Percentiles rank a stretch among this genome's conserved stretches.
Evolutionary conservation across 441 rosid species (phyloP).

Genomic region (Pelargonium cotyledonis): DNA sequence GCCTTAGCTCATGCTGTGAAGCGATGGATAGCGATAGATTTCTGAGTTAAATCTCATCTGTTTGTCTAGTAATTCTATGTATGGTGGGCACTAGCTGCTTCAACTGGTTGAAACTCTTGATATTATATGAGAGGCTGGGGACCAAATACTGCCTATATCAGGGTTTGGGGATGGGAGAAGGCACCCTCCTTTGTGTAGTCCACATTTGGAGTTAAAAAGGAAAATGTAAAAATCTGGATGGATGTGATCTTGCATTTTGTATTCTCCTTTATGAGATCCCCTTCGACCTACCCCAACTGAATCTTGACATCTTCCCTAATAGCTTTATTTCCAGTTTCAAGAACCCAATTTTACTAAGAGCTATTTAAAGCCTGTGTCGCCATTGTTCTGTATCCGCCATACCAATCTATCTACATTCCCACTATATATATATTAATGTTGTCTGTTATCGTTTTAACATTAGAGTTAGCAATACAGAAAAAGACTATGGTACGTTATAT

Average conservation of each 20-base stretch:
- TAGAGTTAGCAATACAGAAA: too few relatives aligned
- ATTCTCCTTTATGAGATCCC: background rate
- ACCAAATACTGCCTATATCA: background rate
- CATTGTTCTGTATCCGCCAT: background rate
- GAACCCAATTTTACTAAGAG: slow-evolving; percentile 1
- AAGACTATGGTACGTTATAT: too few relatives aligned
- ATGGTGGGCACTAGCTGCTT: background rate
- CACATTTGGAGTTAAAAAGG: background rate
- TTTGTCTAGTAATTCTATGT: background rate
- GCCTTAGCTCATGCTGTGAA: background rate
- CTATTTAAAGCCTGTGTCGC: background rate
- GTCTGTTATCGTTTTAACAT: too few relatives aligned
- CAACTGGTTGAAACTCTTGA: background rate
- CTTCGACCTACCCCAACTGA: background rate
- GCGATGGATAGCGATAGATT: background rate
- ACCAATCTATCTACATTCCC: slow-evolving; percentile 1
- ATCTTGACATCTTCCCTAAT: background rate
- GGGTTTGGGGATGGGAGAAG: background rate
- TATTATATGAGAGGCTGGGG: background rate
- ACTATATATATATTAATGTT: too few relatives aligned
- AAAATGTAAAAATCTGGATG: background rate
- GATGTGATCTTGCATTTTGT: background rate
- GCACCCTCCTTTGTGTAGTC: background rate
- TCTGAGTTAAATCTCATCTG: background rate
- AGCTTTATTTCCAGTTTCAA: background rate